Conservation (phyloP, 2,329 filamentous ascomycete genomes). For the Pseudocercospora vitis region DNA sequence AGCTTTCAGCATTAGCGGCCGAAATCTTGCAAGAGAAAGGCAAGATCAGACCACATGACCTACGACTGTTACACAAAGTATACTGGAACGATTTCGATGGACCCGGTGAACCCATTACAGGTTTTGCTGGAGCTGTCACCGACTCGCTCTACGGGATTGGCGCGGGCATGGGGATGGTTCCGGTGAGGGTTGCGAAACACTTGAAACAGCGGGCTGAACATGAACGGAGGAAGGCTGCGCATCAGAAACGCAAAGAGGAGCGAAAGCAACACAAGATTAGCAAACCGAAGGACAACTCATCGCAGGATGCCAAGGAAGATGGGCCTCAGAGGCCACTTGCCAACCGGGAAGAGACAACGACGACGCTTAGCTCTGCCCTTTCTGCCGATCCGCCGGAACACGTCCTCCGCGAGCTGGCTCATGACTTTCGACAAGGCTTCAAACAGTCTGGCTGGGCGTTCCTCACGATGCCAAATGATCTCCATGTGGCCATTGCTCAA, state of each 20-base stretch:
- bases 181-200: conserved; percentile 60
- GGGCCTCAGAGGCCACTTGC: conserved; percentile 21
- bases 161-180: conserved; percentile 64
- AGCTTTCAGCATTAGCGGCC: conserved; percentile 64
- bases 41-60: conserved; percentile 62
- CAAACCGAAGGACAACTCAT: conserved; percentile 1
- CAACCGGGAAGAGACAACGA: conserved; percentile 26
- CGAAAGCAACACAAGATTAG: conserved; percentile 27
- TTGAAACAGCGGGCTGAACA: conserved; percentile 56
- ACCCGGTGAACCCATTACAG: conserved; percentile 70
- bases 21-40: conserved; percentile 63
- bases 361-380: conserved; percentile 30
- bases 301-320: neutral
- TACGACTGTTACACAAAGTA: conserved; percentile 62
- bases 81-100: conserved; percentile 77
- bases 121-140: conserved; percentile 62
- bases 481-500: conserved; percentile 76
- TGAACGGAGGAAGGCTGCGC: conserved; percentile 49
- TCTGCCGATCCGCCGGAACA: conserved; percentile 34
- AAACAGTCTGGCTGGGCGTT: conserved; percentile 72
- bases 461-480: conserved; percentile 78
- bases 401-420: conserved; percentile 44
- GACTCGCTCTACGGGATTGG: conserved; percentile 60
- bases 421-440: conserved; percentile 67
- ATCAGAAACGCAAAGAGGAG: conserved; percentile 33